A percentile compares a stretch with the other conserved stretches of the same genome.
These are phyloP conservation scores for Pyrenophora teres DNA, from an alignment of 2,329 filamentous ascomycete genomes.

Conservation along the genomic window DNA sequence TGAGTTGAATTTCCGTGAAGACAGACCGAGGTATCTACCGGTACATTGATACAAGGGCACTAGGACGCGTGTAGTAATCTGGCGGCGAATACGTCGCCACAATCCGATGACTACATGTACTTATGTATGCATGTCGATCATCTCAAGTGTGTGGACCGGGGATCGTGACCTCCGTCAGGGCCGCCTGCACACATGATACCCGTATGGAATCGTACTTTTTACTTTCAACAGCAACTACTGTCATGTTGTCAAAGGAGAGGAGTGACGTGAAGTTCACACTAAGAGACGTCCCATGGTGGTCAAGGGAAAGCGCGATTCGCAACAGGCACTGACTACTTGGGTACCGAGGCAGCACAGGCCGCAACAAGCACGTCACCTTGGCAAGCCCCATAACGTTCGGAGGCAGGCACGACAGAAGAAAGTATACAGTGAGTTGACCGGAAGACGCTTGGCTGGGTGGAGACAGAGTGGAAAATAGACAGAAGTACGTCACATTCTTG, in stretches of 20 bases:
- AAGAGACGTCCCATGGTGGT: background rate
- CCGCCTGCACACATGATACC: too few relatives aligned
- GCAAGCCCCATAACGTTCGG: background rate
- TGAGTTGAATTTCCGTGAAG: too few relatives aligned
- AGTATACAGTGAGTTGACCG: background rate
- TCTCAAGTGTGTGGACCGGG: background rate
- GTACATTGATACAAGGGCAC: too few relatives aligned
- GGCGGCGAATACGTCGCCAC: slow-evolving; percentile 1
- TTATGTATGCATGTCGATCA: background rate
- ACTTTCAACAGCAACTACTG: too few relatives aligned
- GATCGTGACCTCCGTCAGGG: background rate
- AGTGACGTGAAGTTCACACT: background rate
- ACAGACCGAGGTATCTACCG: too few relatives aligned
- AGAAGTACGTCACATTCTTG: background rate
- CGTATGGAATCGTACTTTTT: too few relatives aligned
- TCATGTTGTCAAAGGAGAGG: too few relatives aligned
- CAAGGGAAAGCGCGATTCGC: background rate
- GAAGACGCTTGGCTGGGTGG: too few relatives aligned
- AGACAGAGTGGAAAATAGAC: background rate
- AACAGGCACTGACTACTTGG: background rate
- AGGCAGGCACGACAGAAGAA: background rate
- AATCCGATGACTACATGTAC: background rate
- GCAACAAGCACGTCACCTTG: background rate
- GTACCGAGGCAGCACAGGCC: background rate
- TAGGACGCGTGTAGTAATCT: background rate